These are phyloP conservation scores for Apiospora hydei DNA, from an alignment of 2,329 filamentous ascomycete genomes.

Conservation along the genomic window DNA sequence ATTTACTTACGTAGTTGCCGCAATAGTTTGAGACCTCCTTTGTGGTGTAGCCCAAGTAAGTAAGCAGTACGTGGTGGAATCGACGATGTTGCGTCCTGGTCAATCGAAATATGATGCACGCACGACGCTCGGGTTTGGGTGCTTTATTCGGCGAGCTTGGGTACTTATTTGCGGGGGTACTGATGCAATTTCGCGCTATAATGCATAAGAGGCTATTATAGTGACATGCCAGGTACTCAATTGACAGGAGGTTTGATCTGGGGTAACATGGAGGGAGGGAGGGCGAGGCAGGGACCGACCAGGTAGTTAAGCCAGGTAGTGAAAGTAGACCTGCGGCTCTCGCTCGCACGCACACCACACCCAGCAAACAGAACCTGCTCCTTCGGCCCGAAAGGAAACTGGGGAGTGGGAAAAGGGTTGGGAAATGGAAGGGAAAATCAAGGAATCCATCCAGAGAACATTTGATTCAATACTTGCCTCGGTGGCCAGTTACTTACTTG, in stretches of 20 bases:
- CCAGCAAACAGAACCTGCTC: not conserved
- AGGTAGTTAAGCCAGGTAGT: not conserved
- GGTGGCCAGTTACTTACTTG: too few species aligned
- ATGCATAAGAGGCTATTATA: not conserved
- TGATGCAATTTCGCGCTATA: slow-evolving; percentile 1
- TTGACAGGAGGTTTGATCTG: slow-evolving; percentile 7
- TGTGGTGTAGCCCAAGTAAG: slow-evolving; percentile 7
- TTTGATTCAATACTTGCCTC: too few species aligned
- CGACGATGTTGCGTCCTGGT: slow-evolving; percentile 11
- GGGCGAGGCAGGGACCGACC: slow-evolving; percentile 8
- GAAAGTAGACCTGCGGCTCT: not conserved
- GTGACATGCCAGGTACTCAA: slow-evolving; percentile 10
- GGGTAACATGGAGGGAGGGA: slow-evolving; percentile 16
- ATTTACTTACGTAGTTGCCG: not conserved
- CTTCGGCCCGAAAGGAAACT: slow-evolving; percentile 12
- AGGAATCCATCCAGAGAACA: not conserved
- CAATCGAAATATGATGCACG: slow-evolving; percentile 15
- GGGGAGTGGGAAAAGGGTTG: not conserved
- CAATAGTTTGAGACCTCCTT: not conserved
- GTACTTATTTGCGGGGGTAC: slow-evolving; percentile 2
- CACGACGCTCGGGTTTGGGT: slow-evolving; percentile 5
- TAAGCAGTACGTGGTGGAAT: slow-evolving; percentile 20
- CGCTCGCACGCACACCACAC: not conserved
- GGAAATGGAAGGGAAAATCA: not conserved
- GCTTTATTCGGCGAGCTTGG: not conserved